Evolutionary conservation across 306 rosid genomes (phyloP).

Genomic region (Gastrolobium villosum): DNA sequence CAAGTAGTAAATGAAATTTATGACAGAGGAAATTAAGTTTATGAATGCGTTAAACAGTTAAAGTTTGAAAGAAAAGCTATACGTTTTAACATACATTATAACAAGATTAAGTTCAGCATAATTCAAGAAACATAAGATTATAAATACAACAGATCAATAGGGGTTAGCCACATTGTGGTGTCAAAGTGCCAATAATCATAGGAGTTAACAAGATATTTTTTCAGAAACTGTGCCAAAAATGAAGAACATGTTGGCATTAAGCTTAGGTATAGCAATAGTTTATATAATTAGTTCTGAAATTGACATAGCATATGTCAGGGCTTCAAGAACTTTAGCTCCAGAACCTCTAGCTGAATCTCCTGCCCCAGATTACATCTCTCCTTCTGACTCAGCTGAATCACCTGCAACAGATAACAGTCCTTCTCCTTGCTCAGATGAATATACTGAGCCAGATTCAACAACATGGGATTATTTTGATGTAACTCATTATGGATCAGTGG

Average conservation of each 20-base stretch:
- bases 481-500: slow-evolving; percentile 38
- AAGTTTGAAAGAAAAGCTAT: slow-evolving; percentile 22
- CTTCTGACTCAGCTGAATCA: not conserved
- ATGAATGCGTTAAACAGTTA: slow-evolving; percentile 7
- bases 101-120: slow-evolving; percentile 27
- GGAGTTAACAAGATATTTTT: slow-evolving; percentile 19
- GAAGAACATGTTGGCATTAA: slow-evolving; percentile 42
- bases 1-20: slow-evolving; percentile 26
- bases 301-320: slow-evolving; percentile 29
- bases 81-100: not conserved
- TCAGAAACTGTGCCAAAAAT: slow-evolving; percentile 34
- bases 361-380: slow-evolving; percentile 9
- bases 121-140: slow-evolving; percentile 36
- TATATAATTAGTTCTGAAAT: slow-evolving; percentile 26
- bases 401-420: not conserved
- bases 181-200: slow-evolving; percentile 2
- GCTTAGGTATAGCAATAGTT: slow-evolving; percentile 39
- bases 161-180: not conserved
- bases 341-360: slow-evolving; percentile 39
- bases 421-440: not conserved
- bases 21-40: slow-evolving; percentile 1
- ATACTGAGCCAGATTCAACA: not conserved
- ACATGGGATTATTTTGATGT: slow-evolving; percentile 40
- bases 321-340: slow-evolving; percentile 17
- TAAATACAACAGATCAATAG: slow-evolving; percentile 32